Percentiles rank a stretch among this genome's conserved stretches.
phyloP scores from a whole-genome alignment of 768 basidiomycete genomes.

The Lanmaoa pseudosensibilis region DNA sequence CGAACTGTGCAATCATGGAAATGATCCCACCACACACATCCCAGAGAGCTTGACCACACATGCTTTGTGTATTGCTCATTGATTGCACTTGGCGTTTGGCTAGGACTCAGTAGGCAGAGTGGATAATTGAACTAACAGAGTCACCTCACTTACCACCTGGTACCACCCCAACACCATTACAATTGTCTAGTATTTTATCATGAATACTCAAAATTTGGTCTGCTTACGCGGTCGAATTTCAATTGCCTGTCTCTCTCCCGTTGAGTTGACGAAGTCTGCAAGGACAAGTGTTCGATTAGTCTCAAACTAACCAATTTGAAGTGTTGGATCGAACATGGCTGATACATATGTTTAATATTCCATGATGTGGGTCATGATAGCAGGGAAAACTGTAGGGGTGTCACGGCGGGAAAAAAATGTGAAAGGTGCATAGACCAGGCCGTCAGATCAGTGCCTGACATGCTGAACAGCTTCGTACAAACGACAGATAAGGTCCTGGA shows the following conservation, averaged over 20 bases:
- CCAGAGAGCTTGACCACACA: background rate
- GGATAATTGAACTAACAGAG: background rate
- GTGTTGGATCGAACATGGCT: background rate
- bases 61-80: constrained; percentile 8
- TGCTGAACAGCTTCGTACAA: background rate
- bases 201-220: too few species aligned
- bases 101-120: background rate
- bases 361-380: background rate
- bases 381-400: background rate
- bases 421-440: background rate
- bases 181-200: background rate
- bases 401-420: background rate
- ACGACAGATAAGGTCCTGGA: background rate
- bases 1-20: constrained; percentile 41
- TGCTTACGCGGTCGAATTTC: background rate
- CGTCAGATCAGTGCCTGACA: background rate
- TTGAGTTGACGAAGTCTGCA: background rate
- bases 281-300: background rate
- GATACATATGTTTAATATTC: background rate
- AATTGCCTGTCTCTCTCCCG: background rate
- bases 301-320: background rate
- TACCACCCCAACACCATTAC: background rate
- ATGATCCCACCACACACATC: constrained; percentile 5
- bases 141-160: background rate
- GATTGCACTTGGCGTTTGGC: background rate